Evolutionary conservation across 352 stramenopile species (phyloP).

Genomic region (Globisporangium alternatum): DNA sequence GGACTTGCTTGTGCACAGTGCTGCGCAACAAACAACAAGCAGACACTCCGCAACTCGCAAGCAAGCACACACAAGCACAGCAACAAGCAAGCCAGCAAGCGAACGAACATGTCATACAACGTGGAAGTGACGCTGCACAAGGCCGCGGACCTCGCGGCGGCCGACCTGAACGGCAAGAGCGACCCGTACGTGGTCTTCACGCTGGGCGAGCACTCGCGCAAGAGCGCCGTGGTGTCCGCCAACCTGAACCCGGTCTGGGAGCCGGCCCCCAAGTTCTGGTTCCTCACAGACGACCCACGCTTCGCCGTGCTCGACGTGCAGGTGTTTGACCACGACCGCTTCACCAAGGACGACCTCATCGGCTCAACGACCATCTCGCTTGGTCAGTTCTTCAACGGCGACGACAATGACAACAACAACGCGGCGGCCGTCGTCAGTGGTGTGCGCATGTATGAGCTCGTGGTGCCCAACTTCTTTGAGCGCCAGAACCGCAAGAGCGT

Average conservation of each 20-base stretch:
- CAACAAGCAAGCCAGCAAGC: background rate
- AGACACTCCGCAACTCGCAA: conserved; percentile 11
- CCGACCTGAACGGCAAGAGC: conserved; percentile 84
- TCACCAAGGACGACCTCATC: conserved; percentile 80
- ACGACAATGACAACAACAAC: conserved; percentile 22
- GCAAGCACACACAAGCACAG: background rate
- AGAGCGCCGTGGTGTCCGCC: conserved; percentile 56
- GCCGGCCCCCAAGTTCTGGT: conserved; percentile 60
- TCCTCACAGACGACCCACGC: conserved; percentile 55
- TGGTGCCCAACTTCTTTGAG: conserved; percentile 39
- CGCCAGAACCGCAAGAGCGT: conserved; percentile 71
- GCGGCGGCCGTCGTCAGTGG: conserved; percentile 15
- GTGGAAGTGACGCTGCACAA: conserved; percentile 74
- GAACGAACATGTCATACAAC: conserved; percentile 36
- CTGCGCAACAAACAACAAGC: conserved; percentile 1
- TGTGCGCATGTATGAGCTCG: conserved; percentile 69
- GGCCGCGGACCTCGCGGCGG: conserved; percentile 58
- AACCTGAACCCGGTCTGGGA: conserved; percentile 72
- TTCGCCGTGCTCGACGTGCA: conserved; percentile 58
- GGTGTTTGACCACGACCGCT: conserved; percentile 70
- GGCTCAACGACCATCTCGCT: conserved; percentile 55
- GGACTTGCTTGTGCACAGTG: background rate
- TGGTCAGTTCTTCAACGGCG: conserved; percentile 39
- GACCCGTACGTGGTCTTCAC: conserved; percentile 83
- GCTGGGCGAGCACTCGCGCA: conserved; percentile 57